A percentile compares a stretch with the other conserved stretches of the same genome.
Conservation (phyloP, 139 green algal species). For the Coelastrella sp. region DNA sequence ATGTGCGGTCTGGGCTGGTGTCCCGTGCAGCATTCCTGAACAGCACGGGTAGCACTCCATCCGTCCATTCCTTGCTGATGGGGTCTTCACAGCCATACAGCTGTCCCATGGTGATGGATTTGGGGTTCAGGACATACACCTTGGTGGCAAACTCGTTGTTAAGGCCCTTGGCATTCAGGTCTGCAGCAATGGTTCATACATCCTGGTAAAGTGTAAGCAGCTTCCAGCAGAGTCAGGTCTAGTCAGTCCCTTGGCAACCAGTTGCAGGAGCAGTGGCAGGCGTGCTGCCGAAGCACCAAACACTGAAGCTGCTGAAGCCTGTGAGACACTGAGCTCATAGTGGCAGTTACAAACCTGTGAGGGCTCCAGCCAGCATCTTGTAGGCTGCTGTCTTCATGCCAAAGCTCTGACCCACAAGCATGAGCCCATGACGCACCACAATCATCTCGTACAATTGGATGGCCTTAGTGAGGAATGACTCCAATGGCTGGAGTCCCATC, state of each 20-base stretch:
- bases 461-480: constrained; percentile 76
- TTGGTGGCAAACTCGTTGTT: constrained; percentile 54
- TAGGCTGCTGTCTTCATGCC: constrained; percentile 63
- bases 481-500: constrained; percentile 61
- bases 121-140: constrained; percentile 80
- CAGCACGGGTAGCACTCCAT: constrained; percentile 75
- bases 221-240: no score
- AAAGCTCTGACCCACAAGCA: constrained; percentile 84
- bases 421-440: constrained; percentile 85
- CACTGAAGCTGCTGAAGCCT: neutral
- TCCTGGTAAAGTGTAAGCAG: no score
- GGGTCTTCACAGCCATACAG: constrained; percentile 76
- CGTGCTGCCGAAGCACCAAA: neutral
- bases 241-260: no score
- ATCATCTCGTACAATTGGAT: constrained; percentile 94
- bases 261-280: neutral
- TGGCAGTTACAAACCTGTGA: constrained; percentile 36
- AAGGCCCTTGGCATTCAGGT: constrained; percentile 54
- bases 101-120: constrained; percentile 87
- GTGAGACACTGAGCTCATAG: neutral
- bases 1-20: constrained; percentile 69
- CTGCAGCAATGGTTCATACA: constrained; percentile 20
- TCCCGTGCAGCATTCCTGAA: constrained; percentile 67
- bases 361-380: constrained; percentile 54
- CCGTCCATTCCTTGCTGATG: constrained; percentile 85